Evolutionary conservation across 345 rosid genomes (phyloP).

Genomic region (Lepidium africanum): DNA sequence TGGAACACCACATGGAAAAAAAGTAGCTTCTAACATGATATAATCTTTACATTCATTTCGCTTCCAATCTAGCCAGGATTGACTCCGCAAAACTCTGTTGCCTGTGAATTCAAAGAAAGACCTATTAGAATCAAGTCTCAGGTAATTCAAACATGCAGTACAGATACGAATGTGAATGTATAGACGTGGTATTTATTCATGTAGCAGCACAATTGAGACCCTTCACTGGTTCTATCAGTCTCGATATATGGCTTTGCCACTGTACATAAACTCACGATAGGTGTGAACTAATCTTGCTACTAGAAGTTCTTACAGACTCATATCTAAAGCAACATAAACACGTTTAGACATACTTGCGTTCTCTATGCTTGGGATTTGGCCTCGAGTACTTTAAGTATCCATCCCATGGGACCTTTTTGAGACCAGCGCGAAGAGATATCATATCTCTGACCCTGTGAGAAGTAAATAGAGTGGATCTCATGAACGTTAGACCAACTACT

Average conservation of each 20-base stretch:
- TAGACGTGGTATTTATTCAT: not conserved
- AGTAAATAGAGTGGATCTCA: not conserved
- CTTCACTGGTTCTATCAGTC: not conserved
- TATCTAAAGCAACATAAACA: not conserved
- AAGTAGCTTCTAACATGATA: not conserved
- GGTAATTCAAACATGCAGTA: no score
- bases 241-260: not conserved
- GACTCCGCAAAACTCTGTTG: slow-evolving; percentile 89
- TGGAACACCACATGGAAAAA: not conserved
- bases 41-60: slow-evolving; percentile 36
- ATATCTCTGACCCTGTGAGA: slow-evolving; percentile 76
- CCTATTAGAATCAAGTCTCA: slow-evolving; percentile 2
- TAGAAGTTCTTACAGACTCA: no score
- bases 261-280: no score
- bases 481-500: no score
- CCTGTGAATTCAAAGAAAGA: slow-evolving; percentile 40
- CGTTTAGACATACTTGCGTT: slow-evolving; percentile 69
- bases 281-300: no score
- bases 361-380: slow-evolving; percentile 93
- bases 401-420: slow-evolving; percentile 98
- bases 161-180: no score
- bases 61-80: slow-evolving; percentile 67
- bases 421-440: slow-evolving; percentile 87
- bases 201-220: not conserved
- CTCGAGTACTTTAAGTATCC: slow-evolving; percentile 92